Conservation (phyloP, 306 rosid genomes). For the Styphnolobium japonicum region DNA sequence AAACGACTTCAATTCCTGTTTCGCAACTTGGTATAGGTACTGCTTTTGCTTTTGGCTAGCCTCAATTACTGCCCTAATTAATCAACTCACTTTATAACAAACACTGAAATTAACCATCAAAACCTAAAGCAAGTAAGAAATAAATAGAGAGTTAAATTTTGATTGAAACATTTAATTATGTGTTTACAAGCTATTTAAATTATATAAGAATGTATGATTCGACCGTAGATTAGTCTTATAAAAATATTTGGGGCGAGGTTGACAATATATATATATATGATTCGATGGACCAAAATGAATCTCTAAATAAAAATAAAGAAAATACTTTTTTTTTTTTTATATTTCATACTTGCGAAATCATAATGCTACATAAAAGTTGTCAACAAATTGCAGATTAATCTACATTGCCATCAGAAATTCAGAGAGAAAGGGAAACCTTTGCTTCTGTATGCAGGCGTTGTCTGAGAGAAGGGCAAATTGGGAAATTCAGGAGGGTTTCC, state of each 20-base stretch:
- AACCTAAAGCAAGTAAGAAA: neutral
- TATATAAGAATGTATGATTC: too few species aligned
- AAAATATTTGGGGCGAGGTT: too few species aligned
- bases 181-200: too few species aligned
- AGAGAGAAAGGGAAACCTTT: neutral
- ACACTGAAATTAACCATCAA: neutral
- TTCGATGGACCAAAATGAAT: too few species aligned
- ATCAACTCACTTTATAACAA: neutral
- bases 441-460: neutral
- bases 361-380: neutral
- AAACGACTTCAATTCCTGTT: neutral
- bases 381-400: conserved; percentile 20
- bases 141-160: too few species aligned
- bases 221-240: too few species aligned
- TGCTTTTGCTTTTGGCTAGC: neutral
- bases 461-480: conserved; percentile 14
- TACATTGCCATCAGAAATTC: conserved; percentile 12
- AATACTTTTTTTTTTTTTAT: neutral
- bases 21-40: too few species aligned
- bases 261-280: too few species aligned
- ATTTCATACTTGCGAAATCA: neutral
- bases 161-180: too few species aligned
- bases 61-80: neutral
- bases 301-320: neutral
- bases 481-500: neutral